Base-by-base conservation (phyloP, 164 flowering plant genomes). In the Pachysandra terminalis region DNA sequence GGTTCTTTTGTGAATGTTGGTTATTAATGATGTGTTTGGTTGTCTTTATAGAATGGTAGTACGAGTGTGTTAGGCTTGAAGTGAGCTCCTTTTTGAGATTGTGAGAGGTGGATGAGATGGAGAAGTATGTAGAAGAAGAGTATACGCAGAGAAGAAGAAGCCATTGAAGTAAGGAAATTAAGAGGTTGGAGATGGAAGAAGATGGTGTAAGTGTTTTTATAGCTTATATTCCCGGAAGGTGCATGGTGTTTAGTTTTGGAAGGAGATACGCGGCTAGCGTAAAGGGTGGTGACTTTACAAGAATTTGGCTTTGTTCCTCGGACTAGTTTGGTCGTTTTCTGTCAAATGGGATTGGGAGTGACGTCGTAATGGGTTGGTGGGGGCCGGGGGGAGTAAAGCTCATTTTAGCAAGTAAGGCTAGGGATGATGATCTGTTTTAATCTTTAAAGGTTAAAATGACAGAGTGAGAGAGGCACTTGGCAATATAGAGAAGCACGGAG, bases 1-100 rank as follows among this genome's bases (percentile, higher is more conserved):
- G 5, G 82, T 79, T 23, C 82, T 45, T 55, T 75, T 74, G 0
- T 62, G 64, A 28, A 82, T 72, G 1, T 49, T 48, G 2, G 76
- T 52, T 5, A 77, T 63, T 79, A 71, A 19, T 68, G 81, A 13
- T 55, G 27, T 0, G 78, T 79, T 0, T 68, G n/a, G 0, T 9
- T 24, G 19, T 45, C 51, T 45, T 45, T 45, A 10, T 10, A 10
- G 51, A 45, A 5, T 13, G 51, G 51, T 1, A 45, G 15, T 5
- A 45, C 16, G 17, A 45, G 51, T 5, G 51, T 13, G 14, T 5
- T 45, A 15, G 51, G 16, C 17, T 15, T 10, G 51, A 45, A 45
- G 51, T 10, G n/a, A n/a, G n/a, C n/a, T n/a, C n/a, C 1, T 45
- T 5, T 45, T 45, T 45, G 51, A 15, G 51, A 5, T 5, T 45